A percentile compares a stretch with the other conserved stretches of the same genome.
Conservation (phyloP, 2,329 filamentous ascomycete species). For the Geosmithia morbida region DNA sequence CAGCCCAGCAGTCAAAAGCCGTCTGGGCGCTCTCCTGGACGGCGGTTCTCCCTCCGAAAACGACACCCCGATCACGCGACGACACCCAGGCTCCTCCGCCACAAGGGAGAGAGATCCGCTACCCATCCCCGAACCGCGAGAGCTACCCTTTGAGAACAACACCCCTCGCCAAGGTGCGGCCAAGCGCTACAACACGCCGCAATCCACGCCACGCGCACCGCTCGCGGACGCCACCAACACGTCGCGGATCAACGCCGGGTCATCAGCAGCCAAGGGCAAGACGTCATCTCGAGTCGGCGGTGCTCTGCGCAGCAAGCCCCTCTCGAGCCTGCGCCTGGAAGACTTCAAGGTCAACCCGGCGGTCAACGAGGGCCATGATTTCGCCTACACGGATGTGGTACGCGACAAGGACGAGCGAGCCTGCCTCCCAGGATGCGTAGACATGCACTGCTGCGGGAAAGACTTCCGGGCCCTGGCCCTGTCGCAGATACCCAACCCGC, state of each 20-base stretch:
- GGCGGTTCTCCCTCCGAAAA: conserved; percentile 8
- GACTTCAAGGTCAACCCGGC: conserved; percentile 76
- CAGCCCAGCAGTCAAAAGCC: conserved; percentile 9
- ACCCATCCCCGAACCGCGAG: conserved; percentile 22
- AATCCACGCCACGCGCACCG: not conserved
- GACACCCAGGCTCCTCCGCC: conserved; percentile 5
- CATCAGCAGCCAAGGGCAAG: not conserved
- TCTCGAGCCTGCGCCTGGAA: conserved; percentile 42
- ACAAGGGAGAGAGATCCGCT: conserved; percentile 8
- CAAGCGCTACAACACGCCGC: not conserved
- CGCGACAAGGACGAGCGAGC: conserved; percentile 55
- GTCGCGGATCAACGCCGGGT: not conserved
- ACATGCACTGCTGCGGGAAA: conserved; percentile 62
- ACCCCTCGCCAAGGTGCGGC: not conserved
- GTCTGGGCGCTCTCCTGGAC: conserved; percentile 19
- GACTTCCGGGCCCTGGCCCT: conserved; percentile 53
- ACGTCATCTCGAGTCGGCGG: not conserved
- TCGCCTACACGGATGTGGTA: conserved; percentile 62
- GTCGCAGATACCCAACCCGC: conserved; percentile 26
- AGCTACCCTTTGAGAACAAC: conserved; percentile 22
- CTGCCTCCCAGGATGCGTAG: conserved; percentile 59
- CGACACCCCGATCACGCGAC: conserved; percentile 10
- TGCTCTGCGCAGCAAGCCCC: conserved; percentile 30
- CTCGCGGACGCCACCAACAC: conserved; percentile 2
- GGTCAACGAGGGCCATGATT: conserved; percentile 55